These are phyloP conservation scores for Didymella arachidicola DNA, from an alignment of 2,329 filamentous ascomycete species.

Conservation along the genomic window DNA sequence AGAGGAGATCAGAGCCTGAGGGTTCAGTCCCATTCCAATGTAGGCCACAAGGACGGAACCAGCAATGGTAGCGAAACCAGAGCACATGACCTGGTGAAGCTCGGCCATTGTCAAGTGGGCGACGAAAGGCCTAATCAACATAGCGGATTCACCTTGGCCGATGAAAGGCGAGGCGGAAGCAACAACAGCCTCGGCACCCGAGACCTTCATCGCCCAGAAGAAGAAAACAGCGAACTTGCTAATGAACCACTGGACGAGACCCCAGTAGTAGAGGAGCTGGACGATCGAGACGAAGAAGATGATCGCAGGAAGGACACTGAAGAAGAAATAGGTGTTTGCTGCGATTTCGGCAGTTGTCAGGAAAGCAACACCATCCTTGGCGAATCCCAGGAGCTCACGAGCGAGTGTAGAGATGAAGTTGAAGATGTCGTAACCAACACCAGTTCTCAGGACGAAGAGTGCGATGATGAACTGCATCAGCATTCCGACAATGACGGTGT, in stretches of 20 bases:
- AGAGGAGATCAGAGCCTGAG: slow-evolving; percentile 85
- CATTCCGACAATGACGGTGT: slow-evolving; percentile 81
- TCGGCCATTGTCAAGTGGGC: slow-evolving; percentile 85
- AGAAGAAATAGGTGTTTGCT: slow-evolving; percentile 67
- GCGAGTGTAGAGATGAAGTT: slow-evolving; percentile 82
- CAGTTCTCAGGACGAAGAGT: slow-evolving; percentile 83
- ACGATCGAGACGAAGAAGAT: slow-evolving; percentile 97
- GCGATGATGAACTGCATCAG: slow-evolving; percentile 86
- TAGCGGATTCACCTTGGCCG: slow-evolving; percentile 91
- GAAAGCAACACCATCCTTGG: slow-evolving; percentile 75
- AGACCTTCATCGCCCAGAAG: slow-evolving; percentile 88
- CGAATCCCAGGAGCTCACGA: slow-evolving; percentile 76
- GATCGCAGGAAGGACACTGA: slow-evolving; percentile 86
- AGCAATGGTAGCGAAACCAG: slow-evolving; percentile 90
- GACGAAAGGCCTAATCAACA: slow-evolving; percentile 89
- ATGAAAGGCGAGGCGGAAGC: slow-evolving; percentile 93
- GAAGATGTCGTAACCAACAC: slow-evolving; percentile 87
- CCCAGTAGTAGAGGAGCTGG: slow-evolving; percentile 82
- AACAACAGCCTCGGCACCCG: slow-evolving; percentile 91
- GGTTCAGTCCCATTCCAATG: slow-evolving; percentile 81
- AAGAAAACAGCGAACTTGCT: slow-evolving; percentile 88
- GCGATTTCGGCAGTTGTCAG: slow-evolving; percentile 62
- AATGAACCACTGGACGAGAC: slow-evolving; percentile 87
- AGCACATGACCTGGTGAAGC: slow-evolving; percentile 91
- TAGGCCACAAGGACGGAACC: slow-evolving; percentile 88